Conservation (phyloP, 345 rosid genomes). For the Ceriops zippeliana region DNA sequence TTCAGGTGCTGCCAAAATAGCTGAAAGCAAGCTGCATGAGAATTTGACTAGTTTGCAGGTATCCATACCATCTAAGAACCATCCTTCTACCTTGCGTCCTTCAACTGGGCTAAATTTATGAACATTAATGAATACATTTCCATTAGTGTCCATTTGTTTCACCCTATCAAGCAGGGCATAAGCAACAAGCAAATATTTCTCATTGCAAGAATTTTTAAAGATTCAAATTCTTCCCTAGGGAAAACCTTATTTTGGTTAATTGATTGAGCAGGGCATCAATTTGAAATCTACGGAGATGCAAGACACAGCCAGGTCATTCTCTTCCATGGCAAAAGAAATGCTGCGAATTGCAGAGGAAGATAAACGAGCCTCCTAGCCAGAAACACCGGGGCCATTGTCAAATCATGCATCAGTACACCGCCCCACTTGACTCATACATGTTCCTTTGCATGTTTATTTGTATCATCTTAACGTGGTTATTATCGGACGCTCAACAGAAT, state of each 20-base stretch:
- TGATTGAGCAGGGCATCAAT: conserved; percentile 61
- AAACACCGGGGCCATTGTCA: neutral
- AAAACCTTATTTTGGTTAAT: neutral
- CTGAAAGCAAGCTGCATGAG: conserved; percentile 83
- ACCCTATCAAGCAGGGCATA: no score
- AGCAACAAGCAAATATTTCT: no score
- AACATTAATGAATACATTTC: no score
- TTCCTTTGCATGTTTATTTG: neutral
- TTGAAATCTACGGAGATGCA: conserved; percentile 71
- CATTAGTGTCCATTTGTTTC: no score
- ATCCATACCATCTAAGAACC: conserved; percentile 2
- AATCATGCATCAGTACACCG: no score
- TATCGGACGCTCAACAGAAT: no score
- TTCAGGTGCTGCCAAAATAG: conserved; percentile 61
- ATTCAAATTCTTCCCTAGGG: neutral
- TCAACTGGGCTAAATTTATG: no score
- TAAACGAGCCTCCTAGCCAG: conserved; percentile 35
- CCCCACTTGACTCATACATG: no score
- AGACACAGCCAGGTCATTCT: conserved; percentile 79
- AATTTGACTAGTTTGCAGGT: conserved; percentile 76
- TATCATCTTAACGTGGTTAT: neutral
- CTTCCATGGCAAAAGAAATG: conserved; percentile 74
- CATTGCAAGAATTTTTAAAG: neutral
- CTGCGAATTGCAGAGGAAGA: conserved; percentile 63
- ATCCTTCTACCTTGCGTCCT: neutral